Conservation (phyloP, 2,329 filamentous ascomycete genomes). For the Penicillium brevicompactum region DNA sequence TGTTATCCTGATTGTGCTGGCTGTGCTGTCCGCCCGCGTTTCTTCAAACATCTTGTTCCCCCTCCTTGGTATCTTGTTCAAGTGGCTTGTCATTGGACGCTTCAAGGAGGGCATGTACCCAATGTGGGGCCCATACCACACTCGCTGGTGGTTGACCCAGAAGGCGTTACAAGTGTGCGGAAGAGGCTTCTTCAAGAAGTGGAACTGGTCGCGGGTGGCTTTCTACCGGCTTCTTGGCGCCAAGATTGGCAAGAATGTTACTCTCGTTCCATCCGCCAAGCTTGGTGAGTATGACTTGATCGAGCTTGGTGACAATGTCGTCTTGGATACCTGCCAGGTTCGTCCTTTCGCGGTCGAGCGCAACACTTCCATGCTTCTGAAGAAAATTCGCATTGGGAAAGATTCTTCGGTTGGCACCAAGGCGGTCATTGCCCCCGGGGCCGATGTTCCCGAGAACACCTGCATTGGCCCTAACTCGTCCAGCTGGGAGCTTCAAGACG, state of each 20-base stretch:
- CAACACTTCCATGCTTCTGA: constrained; percentile 62
- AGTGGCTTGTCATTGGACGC: constrained; percentile 59
- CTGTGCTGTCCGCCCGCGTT: constrained; percentile 48
- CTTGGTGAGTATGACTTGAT: constrained; percentile 61
- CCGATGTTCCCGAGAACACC: constrained; percentile 50
- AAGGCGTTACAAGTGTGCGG: constrained; percentile 56
- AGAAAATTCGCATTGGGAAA: constrained; percentile 52
- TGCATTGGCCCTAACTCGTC: constrained; percentile 61
- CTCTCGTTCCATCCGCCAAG: constrained; percentile 44
- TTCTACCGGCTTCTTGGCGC: constrained; percentile 58
- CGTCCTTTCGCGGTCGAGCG: constrained; percentile 58
- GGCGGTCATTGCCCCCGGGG: constrained; percentile 56
- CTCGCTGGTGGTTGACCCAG: constrained; percentile 61
- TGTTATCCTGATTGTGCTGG: constrained; percentile 52
- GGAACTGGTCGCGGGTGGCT: constrained; percentile 42
- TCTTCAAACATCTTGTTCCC: constrained; percentile 47
- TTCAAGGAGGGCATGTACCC: constrained; percentile 58
- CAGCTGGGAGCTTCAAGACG: constrained; percentile 53
- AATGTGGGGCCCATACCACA: constrained; percentile 63
- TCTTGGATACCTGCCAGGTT: constrained; percentile 51
- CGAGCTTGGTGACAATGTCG: constrained; percentile 55
- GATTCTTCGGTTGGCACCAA: constrained; percentile 52
- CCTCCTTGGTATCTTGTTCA: constrained; percentile 52
- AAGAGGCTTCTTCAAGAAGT: constrained; percentile 31
- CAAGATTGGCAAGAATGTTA: constrained; percentile 56